Evolutionary conservation across 139 green algal genomes (phyloP).

Genomic region (Penium margaritaceum): DNA sequence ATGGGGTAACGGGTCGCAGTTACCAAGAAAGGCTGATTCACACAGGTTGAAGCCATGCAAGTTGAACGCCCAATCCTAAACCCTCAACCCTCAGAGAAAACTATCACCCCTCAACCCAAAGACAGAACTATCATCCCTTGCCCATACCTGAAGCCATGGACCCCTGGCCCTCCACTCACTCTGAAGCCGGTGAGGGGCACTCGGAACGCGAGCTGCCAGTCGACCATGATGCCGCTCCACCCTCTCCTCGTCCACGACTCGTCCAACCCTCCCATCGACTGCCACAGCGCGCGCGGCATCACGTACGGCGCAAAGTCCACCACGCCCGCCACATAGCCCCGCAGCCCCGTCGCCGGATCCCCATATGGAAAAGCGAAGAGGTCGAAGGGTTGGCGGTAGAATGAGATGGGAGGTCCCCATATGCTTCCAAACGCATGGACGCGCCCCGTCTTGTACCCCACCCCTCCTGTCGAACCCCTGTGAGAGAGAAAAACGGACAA

Average conservation of each 20-base stretch:
- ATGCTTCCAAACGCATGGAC: not conserved
- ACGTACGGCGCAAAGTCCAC: conserved; percentile 1
- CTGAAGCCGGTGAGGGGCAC: not conserved
- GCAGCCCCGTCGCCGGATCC: not conserved
- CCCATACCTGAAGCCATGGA: no score
- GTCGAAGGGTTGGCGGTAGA: no score
- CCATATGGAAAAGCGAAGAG: not conserved
- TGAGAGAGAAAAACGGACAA: not conserved
- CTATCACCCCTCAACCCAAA: no score
- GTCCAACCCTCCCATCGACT: not conserved
- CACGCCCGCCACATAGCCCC: not conserved
- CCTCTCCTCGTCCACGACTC: not conserved
- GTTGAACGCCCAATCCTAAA: no score
- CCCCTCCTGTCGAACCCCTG: not conserved
- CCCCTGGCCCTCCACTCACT: no score
- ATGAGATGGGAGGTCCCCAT: not conserved
- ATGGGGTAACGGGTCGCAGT: no score
- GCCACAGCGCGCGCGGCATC: not conserved
- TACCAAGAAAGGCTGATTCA: no score
- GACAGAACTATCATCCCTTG: no score
- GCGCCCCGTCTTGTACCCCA: not conserved
- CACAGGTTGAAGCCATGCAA: no score
- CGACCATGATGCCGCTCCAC: not conserved
- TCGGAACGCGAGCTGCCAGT: conserved; percentile 1
- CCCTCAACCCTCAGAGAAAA: no score